Evolutionary conservation across 208 protist genomes (phyloP), one percentile per base, ranked within the genome.

Genomic region (Trypanosoma avium): DNA sequence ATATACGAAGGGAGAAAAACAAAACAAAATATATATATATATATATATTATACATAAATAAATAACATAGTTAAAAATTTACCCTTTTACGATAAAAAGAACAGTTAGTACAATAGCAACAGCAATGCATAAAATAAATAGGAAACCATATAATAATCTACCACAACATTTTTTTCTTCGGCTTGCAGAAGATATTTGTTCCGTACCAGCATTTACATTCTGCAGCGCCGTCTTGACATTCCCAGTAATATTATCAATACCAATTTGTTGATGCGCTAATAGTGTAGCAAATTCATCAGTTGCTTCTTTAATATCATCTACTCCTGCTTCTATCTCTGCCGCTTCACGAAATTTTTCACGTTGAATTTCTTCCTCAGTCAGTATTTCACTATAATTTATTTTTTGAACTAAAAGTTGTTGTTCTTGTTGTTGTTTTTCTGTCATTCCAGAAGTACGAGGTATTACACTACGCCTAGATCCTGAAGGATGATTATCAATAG

Each of bases 331-430:
- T 26, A 67, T 67, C 8, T 54, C 61, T 17, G 17, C 40, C 8
- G 61, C 61, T 27, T 58, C 61, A 6, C 21, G 43, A 19, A 50
- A 32, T 30, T 58, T 56, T 22, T 67, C 61, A 27, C 36, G 52
- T 29, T 67, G 61, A 19, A 67, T 26, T 15, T 49, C 40, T 30
- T 67, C 61, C 61, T 67, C 61, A 7, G 46, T 54, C 6, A 17
- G 9, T 27, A 67, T 50, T 27, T 52, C 61, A 19, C 40, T 38
- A 17, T 59, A 5, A 60, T 67, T 27, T n/a, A 67, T n/a, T 19
- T 67, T 26, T 3, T 30, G 21, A 24, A 59, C 3, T 8, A 58
- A 12, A 30, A 54, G 15, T 19, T 58, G 17, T 43, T 66, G 60
- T n/a, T 58, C 27, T 43, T 66, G 60, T n/a, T n/a, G 9, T 21